These are phyloP conservation scores for Metarhizium anisopliae DNA, from an alignment of 2,329 filamentous ascomycete species.

Conservation along the genomic window DNA sequence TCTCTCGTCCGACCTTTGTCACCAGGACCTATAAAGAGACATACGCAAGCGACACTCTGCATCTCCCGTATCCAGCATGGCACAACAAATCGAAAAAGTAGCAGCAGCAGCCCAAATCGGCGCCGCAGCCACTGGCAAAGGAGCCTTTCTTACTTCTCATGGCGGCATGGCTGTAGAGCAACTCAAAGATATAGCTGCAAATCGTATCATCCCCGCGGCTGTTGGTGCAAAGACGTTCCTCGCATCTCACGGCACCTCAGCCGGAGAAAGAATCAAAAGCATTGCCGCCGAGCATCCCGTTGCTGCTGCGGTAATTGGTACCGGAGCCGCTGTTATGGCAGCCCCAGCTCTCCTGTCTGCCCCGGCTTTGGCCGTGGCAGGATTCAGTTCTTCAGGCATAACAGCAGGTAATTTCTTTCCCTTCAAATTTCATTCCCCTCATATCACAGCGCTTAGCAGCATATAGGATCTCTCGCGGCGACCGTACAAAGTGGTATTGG, in stretches of 20 bases:
- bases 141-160: neutral
- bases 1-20: no score
- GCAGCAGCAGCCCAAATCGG: neutral
- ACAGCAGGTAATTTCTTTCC: neutral
- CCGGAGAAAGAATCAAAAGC: neutral
- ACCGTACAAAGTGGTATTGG: slow-evolving; percentile 19
- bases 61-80: no score
- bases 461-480: neutral
- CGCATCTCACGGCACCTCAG: no score
- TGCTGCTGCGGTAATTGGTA: neutral
- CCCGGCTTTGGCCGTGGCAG: neutral
- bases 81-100: neutral
- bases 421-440: no score
- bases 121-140: no score
- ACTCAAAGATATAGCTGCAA: neutral
- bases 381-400: neutral
- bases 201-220: no score
- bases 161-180: neutral
- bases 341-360: neutral
- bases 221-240: no score
- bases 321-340: neutral
- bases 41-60: no score
- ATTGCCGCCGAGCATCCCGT: neutral
- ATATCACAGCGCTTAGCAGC: neutral
- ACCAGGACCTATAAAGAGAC: no score